Evolutionary conservation across 192 early-diverging fungal species (phyloP), one percentile per base, ranked within the genome.

Genomic region (Pecoramyces ruminantium): DNA sequence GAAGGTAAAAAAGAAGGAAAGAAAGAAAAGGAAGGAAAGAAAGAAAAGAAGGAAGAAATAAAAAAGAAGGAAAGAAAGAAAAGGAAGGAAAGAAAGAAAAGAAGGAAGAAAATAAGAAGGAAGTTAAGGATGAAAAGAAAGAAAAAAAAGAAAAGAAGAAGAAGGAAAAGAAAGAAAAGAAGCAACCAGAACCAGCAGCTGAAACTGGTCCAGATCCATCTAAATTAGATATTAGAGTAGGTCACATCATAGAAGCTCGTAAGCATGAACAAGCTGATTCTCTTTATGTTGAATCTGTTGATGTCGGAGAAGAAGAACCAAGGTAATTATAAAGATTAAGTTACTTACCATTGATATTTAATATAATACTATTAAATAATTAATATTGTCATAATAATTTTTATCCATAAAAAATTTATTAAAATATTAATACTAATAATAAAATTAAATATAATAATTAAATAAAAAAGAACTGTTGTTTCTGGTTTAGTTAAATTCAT

Each of bases 251-350:
- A 4, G 83, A 86, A 6, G 87, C 90, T 13, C 79, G 83, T 28
- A 78, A 67, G 25, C 92, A 93, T 79, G 51, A 67, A 67, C 51
- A 67, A 67, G 97, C 97, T 5, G 97, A 99, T 85, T 87, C 96
- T 14, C 88, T 99, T 21, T 99, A 99, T 83, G 95, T 99, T 29
- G 97, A 99, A 86, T 86, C 93, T 82, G 94, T 99, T 82, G 96
- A 98, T 83, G 84, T 92, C 30, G 96, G 96, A 79, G 97, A 98
- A 84, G 91, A 67, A 4, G 51, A 67, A 67, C 51, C 51, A 67
- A 67, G 51, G 51, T 67, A 67, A 67, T 17, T 17, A 40, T 40
- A 13, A 40, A 40, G 11, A 34, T 34, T 8, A 34, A 8, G 11
- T 34, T 34, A 8, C n/a, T n/a, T n/a, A n/a, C n/a, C n/a, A n/a